These are phyloP conservation scores for Chaetomiaceae sp. DNA, from an alignment of 2,329 filamentous ascomycete species.

Conservation along the genomic window DNA sequence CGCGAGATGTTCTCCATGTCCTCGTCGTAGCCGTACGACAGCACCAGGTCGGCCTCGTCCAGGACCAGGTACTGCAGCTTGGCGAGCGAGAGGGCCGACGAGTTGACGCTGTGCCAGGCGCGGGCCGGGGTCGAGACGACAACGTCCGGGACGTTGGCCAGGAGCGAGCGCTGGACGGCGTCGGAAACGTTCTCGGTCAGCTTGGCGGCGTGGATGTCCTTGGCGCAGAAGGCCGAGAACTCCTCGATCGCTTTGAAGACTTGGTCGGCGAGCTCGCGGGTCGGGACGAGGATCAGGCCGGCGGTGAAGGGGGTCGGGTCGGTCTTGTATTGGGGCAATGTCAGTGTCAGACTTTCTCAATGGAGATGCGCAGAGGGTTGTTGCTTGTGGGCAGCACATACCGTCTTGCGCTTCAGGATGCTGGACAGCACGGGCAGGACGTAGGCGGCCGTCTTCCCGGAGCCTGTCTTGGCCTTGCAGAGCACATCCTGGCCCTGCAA, in stretches of 20 bases:
- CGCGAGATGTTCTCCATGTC: conserved; percentile 77
- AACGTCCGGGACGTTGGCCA: conserved; percentile 82
- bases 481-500: conserved; percentile 85
- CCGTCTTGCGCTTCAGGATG: conserved; percentile 69
- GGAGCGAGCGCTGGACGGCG: conserved; percentile 77
- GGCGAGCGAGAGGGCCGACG: conserved; percentile 63
- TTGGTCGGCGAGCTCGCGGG: conserved; percentile 89
- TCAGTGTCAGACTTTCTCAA: background rate
- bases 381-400: conserved; percentile 20
- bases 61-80: conserved; percentile 75
- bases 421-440: conserved; percentile 81
- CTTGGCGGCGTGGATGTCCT: conserved; percentile 77
- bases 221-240: conserved; percentile 77
- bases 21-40: conserved; percentile 91
- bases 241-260: conserved; percentile 73
- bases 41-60: conserved; percentile 88
- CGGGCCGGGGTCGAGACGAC: conserved; percentile 88
- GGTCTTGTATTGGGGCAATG: conserved; percentile 38
- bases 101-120: conserved; percentile 72
- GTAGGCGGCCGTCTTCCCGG: conserved; percentile 96
- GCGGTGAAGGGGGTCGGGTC: conserved; percentile 54
- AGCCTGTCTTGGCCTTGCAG: conserved; percentile 89
- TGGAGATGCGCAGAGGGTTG: no score
- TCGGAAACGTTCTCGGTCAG: conserved; percentile 87
- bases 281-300: conserved; percentile 87